These are phyloP conservation scores for Houttuynia cordata DNA, from an alignment of 164 flowering plant genomes.

Conservation along the genomic window DNA sequence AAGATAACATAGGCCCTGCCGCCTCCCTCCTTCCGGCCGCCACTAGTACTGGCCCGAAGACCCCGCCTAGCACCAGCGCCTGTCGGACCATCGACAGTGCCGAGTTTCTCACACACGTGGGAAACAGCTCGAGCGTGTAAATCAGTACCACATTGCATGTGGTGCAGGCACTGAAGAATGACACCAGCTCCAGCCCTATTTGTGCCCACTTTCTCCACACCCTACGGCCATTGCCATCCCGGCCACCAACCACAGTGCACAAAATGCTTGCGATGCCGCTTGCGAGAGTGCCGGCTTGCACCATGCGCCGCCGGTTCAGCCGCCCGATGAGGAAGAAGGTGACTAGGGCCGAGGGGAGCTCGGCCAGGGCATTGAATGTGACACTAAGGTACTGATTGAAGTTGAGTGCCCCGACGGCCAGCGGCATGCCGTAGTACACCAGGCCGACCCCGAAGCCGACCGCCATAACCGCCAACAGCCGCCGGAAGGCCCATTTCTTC, in stretches of 20 bases:
- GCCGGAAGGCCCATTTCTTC: constrained; percentile 34
- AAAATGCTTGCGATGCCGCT: constrained; percentile 37
- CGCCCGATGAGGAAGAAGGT: constrained; percentile 28
- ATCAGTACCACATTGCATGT: constrained; percentile 39
- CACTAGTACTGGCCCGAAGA: constrained; percentile 41
- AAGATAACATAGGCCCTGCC: constrained; percentile 12
- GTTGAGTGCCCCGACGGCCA: constrained; percentile 35
- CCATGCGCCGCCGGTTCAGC: constrained; percentile 18
- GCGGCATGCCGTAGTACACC: constrained; percentile 64
- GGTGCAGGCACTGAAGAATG: constrained; percentile 45
- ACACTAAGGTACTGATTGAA: constrained; percentile 43
- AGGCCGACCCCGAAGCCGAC: constrained; percentile 49
- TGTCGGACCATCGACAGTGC: constrained; percentile 63
- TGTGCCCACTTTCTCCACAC: constrained; percentile 11
- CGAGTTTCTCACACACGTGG: constrained; percentile 77
- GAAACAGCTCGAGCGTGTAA: constrained; percentile 64
- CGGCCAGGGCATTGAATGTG: constrained; percentile 45
- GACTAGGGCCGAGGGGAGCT: constrained; percentile 38
- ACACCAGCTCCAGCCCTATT: constrained; percentile 38
- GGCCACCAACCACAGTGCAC: constrained; percentile 9
- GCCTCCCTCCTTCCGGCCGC: constrained; percentile 28
- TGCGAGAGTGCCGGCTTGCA: constrained; percentile 21
- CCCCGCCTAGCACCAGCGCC: constrained; percentile 48
- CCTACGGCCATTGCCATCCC: not conserved
- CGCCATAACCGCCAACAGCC: constrained; percentile 29